phyloP scores from a whole-genome alignment of 2,329 filamentous ascomycete genomes.

The Ophiognomonia clavigignenti-juglandacearum region DNA sequence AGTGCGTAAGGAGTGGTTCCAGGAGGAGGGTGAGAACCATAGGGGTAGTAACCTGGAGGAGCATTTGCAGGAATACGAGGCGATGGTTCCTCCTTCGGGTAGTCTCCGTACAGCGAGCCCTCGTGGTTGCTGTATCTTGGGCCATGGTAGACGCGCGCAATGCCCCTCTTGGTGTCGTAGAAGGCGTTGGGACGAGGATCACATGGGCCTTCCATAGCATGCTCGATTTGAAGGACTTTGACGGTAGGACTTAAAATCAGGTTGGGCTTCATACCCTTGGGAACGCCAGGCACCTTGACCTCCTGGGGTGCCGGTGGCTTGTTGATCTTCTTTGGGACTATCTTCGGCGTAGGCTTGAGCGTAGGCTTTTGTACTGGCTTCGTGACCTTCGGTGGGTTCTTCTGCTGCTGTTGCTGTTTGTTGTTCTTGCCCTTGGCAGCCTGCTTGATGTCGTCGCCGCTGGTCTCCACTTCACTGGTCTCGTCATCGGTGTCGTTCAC shows the following conservation, averaged over 20 bases:
- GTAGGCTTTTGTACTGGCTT: no score
- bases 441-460: slow-evolving; percentile 16
- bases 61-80: no score
- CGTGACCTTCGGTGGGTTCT: background rate
- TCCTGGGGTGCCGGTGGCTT: slow-evolving; percentile 4
- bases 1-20: no score
- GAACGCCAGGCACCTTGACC: slow-evolving; percentile 16
- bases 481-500: slow-evolving; percentile 8
- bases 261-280: slow-evolving; percentile 29
- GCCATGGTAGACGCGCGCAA: slow-evolving; percentile 54
- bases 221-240: slow-evolving; percentile 50
- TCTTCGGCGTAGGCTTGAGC: slow-evolving; percentile 11
- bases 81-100: slow-evolving; percentile 2
- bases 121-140: slow-evolving; percentile 48
- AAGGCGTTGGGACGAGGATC: slow-evolving; percentile 58
- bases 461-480: slow-evolving; percentile 2
- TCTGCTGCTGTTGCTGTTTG: slow-evolving; percentile 3
- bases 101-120: slow-evolving; percentile 35
- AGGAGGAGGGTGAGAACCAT: background rate
- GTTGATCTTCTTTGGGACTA: slow-evolving; percentile 14
- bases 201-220: slow-evolving; percentile 44
- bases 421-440: slow-evolving; percentile 15
- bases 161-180: slow-evolving; percentile 46
- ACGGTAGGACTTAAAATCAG: slow-evolving; percentile 43
- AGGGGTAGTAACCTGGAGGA: background rate